Base-by-base conservation (phyloP, 306 rosid species). In the Prunus mongolica region DNA sequence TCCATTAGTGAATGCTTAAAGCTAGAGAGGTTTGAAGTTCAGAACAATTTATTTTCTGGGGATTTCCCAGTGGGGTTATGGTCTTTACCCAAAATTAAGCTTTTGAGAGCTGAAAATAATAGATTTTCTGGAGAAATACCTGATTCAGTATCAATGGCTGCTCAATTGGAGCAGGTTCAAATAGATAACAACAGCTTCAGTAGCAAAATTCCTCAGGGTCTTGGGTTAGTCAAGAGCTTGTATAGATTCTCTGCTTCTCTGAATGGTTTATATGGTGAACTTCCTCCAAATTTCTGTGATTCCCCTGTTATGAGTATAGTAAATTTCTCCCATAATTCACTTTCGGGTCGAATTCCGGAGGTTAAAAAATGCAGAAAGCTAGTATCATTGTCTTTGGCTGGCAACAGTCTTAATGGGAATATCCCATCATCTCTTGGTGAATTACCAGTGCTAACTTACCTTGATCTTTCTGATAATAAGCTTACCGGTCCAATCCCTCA, bases 231-330 rank as follows among this genome's bases (percentile, higher is more conserved):
- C 46, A 85, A 87, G 77, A 92, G 91, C 86, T 88, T 95, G 46
- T 95, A 95, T 74, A 88, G 97, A 87, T 95, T 95, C 77, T 92
- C 99, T 34, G 99, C 97, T 4, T 92, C 99, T 18, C 85, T 92
- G 12, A 95, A 95, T 61, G 73, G 69, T 69, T 87, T 95, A 72
- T 79, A 89, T 78, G 99, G 97, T 79, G 87, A 89, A 75, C 80
- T 95, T 73, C 97, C 97, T 62, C 85, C 87, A 5, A 92, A 88
- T 55, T 92, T 95, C 72, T 95, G 98, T 79, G 97, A 92, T 68
- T 95, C 98, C 0, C 98, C 97, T n/a, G 90, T 90, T 66, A 92
- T 95, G 98, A 95, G 98, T 68, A 95, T 95, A 65, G 80, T 95
- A 22, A 95, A 95, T 28, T 88, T 95, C 76, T 95, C 98, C 56